Conservation (phyloP, 805 yeast species). For the Candida namnaoensis region DNA sequence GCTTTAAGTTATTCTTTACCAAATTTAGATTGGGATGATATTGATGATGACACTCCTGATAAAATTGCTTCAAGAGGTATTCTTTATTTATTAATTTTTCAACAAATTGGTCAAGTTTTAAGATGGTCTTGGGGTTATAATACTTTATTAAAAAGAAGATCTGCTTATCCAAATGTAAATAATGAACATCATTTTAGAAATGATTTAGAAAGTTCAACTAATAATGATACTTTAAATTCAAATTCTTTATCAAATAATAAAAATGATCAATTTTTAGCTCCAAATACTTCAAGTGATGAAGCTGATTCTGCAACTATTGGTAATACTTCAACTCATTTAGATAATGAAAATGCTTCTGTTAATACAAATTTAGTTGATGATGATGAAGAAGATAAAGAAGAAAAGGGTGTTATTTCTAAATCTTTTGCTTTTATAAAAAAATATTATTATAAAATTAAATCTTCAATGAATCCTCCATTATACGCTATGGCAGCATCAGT, state of each 20-base stretch:
- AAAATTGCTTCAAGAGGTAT: conserved; percentile 75
- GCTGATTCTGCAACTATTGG: no score
- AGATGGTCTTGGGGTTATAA: conserved; percentile 89
- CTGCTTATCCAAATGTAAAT: neutral
- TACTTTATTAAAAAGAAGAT: conserved; percentile 46
- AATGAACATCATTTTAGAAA: neutral
- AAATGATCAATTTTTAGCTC: conserved; percentile 3
- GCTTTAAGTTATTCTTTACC: conserved; percentile 74
- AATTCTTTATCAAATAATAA: neutral
- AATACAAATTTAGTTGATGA: no score
- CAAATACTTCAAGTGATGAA: no score
- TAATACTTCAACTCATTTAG: no score
- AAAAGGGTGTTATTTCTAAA: neutral
- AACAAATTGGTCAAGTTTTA: conserved; percentile 74
- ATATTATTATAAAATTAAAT: conserved; percentile 18
- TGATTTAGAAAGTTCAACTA: neutral
- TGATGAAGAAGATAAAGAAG: neutral
- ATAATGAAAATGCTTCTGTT: no score
- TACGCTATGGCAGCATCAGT: conserved; percentile 69
- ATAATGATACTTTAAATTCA: conserved; percentile 1
- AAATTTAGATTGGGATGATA: conserved; percentile 65
- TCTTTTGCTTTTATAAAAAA: neutral
- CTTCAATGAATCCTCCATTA: conserved; percentile 73
- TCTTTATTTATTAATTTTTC: conserved; percentile 64
- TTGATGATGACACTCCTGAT: conserved; percentile 56